Base-by-base conservation (phyloP, 2,329 filamentous ascomycete species). In the Venturia nashicola region DNA sequence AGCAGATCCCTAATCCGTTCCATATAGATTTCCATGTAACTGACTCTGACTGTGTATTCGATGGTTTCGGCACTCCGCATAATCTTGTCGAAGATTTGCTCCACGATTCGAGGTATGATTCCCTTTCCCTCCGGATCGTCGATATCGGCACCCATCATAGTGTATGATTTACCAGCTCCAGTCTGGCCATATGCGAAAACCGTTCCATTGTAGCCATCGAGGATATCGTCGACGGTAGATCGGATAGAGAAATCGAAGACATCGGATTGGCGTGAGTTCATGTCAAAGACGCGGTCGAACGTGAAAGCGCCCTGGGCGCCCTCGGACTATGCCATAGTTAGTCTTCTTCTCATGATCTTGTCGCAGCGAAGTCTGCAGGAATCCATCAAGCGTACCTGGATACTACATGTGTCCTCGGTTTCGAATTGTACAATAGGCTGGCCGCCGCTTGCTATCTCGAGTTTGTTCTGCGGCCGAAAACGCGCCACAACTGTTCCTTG, bases 21-120 rank as follows among this genome's bases (percentile, higher is more conserved):
- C 94, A 97, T 99, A 80, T 99, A 99, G 68, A 99, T 97, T 77
- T 99, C 94, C 92, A 99, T 97, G 77, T 97, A 97, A 76, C 91
- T 96, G 72, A 97, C 93, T 64, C 92, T 86, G 62, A 99, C 93
- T n/a, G 92, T 97, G 76, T 97, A 97, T 77, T 97, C 94, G 74
- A 97, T 97, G 69, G 90, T 96, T 71, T 87, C 87, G 54, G 93
- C 90, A 70, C 91, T 96, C 27, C 89, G 86, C 77, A 97, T 82
- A 75, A 97, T 97, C 77, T 90, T 96, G 70, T 89, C 87, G 75
- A 97, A 97, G 74, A 97, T 97, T 78, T 97, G 93, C 77, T 97
- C 91, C 69, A 97, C 88, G 69, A 97, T 97, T 71, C 94, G 88
- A 61, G 94, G 94, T 70, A 97, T 97, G 67, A 99, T 92, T 82